Evolutionary conservation across 108 stramenopile genomes (phyloP).

Genomic region (Cylindrotheca fusiformis): DNA sequence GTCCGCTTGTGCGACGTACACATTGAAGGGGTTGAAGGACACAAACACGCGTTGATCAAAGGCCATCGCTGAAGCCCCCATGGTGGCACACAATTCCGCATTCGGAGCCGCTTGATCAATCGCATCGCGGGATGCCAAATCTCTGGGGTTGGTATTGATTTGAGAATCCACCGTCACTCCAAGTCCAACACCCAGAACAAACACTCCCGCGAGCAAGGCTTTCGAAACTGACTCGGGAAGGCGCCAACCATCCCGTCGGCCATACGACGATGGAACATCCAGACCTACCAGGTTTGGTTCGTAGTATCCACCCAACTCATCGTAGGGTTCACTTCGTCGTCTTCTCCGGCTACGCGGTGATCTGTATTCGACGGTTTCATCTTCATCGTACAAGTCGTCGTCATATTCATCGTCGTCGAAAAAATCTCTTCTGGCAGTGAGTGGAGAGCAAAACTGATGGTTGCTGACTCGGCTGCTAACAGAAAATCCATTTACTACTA

Average conservation of each 20-base stretch:
- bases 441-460: too few relatives aligned
- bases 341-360: conserved; percentile 25
- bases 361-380: conserved; percentile 30
- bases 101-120: conserved; percentile 94
- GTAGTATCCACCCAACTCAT: conserved; percentile 48
- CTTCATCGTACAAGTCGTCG: conserved; percentile 32
- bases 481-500: too few relatives aligned
- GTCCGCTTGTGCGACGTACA: conserved; percentile 93
- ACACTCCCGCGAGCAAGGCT: conserved; percentile 85
- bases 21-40: conserved; percentile 94
- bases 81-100: conserved; percentile 81
- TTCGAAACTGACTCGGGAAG: conserved; percentile 76
- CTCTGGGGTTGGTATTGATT: conserved; percentile 90
- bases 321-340: conserved; percentile 13
- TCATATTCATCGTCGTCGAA: conserved; percentile 37
- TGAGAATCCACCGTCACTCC: conserved; percentile 92
- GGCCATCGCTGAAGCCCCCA: conserved; percentile 91
- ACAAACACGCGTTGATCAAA: conserved; percentile 95
- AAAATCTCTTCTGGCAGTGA: conserved; percentile 1
- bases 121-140: conserved; percentile 92
- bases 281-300: conserved; percentile 19
- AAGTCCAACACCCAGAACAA: conserved; percentile 89
- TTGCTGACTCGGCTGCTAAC: too few relatives aligned
- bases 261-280: conserved; percentile 66
- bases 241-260: conserved; percentile 58